phyloP scores from a whole-genome alignment of 148 eudicot genomes.

The Diospyros kaki region DNA sequence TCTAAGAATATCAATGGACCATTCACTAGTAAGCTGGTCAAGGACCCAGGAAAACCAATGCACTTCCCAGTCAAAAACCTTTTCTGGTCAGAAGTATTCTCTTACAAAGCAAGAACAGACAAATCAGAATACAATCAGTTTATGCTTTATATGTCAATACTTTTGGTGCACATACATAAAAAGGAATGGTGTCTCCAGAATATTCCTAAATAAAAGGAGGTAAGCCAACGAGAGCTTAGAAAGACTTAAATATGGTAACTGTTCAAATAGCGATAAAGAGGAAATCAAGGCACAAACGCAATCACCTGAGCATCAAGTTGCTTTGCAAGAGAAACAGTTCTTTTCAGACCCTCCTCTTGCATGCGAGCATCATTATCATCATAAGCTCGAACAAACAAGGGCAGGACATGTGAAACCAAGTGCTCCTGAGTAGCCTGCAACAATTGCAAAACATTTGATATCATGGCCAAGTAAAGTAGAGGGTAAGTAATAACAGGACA shows the following conservation, averaged over 20 bases:
- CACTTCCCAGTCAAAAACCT: neutral
- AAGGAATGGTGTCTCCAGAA: no score
- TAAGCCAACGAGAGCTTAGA: no score
- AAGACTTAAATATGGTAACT: no score
- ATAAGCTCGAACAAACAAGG: conserved; percentile 92
- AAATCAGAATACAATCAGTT: no score
- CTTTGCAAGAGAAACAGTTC: conserved; percentile 66
- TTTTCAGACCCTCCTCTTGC: conserved; percentile 95
- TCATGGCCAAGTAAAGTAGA: neutral
- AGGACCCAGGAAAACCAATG: neutral
- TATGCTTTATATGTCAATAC: no score
- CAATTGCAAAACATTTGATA: conserved; percentile 4
- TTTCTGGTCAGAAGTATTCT: neutral
- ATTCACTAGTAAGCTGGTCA: neutral
- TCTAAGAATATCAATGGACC: neutral
- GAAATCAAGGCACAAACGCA: neutral
- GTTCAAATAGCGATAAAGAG: neutral
- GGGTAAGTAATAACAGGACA: neutral
- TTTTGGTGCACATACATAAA: no score
- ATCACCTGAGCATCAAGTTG: conserved; percentile 84
- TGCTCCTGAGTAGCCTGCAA: conserved; percentile 73
- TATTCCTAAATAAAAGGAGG: no score
- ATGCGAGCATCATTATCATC: conserved; percentile 94
- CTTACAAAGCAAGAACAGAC: no score
- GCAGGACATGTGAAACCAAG: conserved; percentile 76